Conservation (phyloP, 805 yeast genomes). For the Saccharomyces cerevisiae region DNA sequence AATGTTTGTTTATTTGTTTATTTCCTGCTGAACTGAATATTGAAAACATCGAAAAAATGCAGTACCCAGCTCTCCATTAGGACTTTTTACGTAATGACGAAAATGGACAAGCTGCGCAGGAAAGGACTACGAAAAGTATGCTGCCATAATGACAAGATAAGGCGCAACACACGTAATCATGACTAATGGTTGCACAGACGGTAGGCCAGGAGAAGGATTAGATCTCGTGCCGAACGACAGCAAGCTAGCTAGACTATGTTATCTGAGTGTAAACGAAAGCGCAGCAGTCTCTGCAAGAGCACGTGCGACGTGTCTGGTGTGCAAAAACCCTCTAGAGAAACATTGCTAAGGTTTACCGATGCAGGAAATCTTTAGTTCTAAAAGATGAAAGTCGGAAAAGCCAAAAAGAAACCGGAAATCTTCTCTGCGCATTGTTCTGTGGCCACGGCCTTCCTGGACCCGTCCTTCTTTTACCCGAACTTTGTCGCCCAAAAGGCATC, state of each 20-base stretch:
- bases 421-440: not conserved
- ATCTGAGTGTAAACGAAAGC: not conserved
- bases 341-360: not conserved
- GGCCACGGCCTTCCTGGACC: not conserved
- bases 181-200: not conserved
- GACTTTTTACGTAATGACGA: not conserved
- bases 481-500: not conserved
- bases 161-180: not conserved
- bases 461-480: not conserved
- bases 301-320: not conserved
- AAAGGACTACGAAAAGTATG: not conserved
- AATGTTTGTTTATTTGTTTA: not conserved
- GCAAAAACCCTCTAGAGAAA: not conserved
- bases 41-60: not conserved
- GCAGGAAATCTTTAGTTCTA: not conserved
- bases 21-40: not conserved
- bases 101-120: not conserved
- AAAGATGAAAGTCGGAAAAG: not conserved
- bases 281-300: not conserved
- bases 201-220: not conserved
- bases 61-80: not conserved
- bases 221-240: not conserved
- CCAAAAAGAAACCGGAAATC: not conserved
- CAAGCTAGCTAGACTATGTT: not conserved
- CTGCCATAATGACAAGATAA: not conserved